Base-by-base conservation (phyloP, 2,329 filamentous ascomycete genomes). In the Myriosclerotinia curreyana region DNA sequence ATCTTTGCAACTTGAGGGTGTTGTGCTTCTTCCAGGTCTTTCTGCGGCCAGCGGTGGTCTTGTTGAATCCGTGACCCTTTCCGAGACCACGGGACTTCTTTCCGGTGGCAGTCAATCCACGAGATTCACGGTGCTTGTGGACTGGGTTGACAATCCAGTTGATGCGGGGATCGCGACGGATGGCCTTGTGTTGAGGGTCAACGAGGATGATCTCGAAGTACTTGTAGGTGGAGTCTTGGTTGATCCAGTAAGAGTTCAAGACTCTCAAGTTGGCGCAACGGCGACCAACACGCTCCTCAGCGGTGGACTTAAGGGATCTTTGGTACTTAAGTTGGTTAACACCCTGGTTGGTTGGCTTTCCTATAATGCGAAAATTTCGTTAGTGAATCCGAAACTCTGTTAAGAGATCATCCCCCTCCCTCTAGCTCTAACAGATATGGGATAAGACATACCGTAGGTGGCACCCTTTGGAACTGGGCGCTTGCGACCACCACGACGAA, bases 261-360 rank as follows among this genome's bases (percentile, higher is more conserved):
- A 99, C 95, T 79, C 95, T 92, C 81, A 99, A 83, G 85, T 99
- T 99, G 83, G 93, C 92, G 86, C 93, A 97, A 80, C 94, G 93
- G 82, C 93, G 93, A 78, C 96, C 95, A 79, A 99, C 94, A 90
- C 95, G 95, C 90, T 99, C 95, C 87, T 99, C 96, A 76, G 96
- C 96, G 76, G 95, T 99, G 76, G 94, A 86, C 82, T 90, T 90
- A 80, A 98, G 93, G 74, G 95, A 98, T 81, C 94, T 92, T 89
- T 99, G 96, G 90, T 98, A 99, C 88, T 99, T 99, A 80, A 99
- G 92, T 87, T 99, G 95, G 89, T 99, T 99, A 76, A 99, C 86
- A 92, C 95, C 95, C 88, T 97, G 93, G 91, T 98, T 99, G 89
- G 95, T 99, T 80, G 95, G 95, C 87, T 99, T 99, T 88, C 95